These are phyloP conservation scores for Agaricales sp. DNA, from an alignment of 1,284 basidiomycete genomes.

Conservation along the genomic window DNA sequence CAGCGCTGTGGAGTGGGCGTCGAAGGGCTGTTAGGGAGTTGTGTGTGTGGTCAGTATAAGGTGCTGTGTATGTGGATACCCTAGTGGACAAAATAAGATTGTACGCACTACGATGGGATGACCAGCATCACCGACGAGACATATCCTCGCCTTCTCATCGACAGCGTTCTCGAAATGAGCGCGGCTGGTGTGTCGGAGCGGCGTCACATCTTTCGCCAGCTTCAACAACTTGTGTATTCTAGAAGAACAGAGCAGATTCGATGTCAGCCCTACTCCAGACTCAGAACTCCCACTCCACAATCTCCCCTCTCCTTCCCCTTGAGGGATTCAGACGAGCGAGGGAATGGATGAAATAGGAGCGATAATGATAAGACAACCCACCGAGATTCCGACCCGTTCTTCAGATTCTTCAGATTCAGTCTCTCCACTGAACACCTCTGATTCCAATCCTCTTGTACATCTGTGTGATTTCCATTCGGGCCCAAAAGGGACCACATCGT, in stretches of 20 bases:
- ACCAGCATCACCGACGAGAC: conserved; percentile 40
- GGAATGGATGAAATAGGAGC: too few species aligned
- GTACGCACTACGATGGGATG: conserved; percentile 33
- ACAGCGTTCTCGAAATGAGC: conserved; percentile 31
- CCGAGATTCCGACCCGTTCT: too few species aligned
- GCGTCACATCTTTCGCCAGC: conserved; percentile 21
- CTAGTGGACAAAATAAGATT: background rate
- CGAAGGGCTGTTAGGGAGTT: conserved; percentile 24
- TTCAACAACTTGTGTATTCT: conserved; percentile 35
- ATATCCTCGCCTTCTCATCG: conserved; percentile 34
- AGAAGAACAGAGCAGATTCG: background rate
- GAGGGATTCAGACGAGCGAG: too few species aligned
- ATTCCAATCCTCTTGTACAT: too few species aligned
- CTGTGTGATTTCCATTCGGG: too few species aligned
- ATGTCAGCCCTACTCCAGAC: conserved; percentile 6
- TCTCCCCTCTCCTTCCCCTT: too few species aligned
- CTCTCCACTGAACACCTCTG: too few species aligned
- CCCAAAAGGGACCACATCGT: too few species aligned
- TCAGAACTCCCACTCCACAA: conserved; percentile 24
- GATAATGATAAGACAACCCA: too few species aligned
- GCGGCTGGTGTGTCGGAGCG: conserved; percentile 23
- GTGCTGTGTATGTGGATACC: too few species aligned
- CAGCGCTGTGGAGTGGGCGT: conserved; percentile 24
- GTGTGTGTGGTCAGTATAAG: conserved; percentile 3
- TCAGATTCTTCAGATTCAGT: too few species aligned